Evolutionary conservation across 2,329 filamentous ascomycete genomes (phyloP).

Genomic region (Ophiostoma triangulosporum): DNA sequence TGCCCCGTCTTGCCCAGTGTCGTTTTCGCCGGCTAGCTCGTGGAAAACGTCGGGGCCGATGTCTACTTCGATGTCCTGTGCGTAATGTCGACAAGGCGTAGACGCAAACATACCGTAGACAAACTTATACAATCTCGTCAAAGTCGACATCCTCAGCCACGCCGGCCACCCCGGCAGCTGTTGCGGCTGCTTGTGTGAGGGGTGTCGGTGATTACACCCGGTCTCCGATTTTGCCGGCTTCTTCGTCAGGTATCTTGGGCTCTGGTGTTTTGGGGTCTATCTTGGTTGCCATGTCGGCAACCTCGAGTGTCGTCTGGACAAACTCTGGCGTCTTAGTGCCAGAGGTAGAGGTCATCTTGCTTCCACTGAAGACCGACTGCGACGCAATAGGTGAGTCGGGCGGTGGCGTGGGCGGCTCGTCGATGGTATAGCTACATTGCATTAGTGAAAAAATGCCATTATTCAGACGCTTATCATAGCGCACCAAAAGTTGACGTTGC

Average conservation of each 20-base stretch:
- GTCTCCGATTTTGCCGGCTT: conserved; percentile 12
- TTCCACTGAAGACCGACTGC: not conserved
- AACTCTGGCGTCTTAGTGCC: conserved; percentile 18
- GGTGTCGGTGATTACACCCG: conserved; percentile 25
- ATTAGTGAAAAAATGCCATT: not conserved
- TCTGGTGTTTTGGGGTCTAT: conserved; percentile 21
- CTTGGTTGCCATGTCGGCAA: conserved; percentile 22
- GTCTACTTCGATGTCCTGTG: conserved; percentile 4
- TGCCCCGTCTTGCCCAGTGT: conserved; percentile 15
- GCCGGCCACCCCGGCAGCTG: conserved; percentile 25
- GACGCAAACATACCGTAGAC: not conserved
- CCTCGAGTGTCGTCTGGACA: conserved; percentile 21
- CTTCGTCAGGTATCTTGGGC: conserved; percentile 20
- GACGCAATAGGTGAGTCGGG: conserved; percentile 8
- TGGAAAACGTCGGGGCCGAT: conserved; percentile 13
- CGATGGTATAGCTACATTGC: not conserved
- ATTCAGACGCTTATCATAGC: no score
- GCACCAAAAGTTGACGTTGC: not conserved
- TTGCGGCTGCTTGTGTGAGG: conserved; percentile 22
- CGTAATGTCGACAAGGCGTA: not conserved
- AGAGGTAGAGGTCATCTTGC: conserved; percentile 9
- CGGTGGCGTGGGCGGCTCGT: conserved; percentile 12
- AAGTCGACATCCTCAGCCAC: conserved; percentile 29
- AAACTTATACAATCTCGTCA: conserved; percentile 18
- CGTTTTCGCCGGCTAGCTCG: conserved; percentile 7